Conservation (phyloP, 208 protist genomes). For the Trypanosoma mega region DNA sequence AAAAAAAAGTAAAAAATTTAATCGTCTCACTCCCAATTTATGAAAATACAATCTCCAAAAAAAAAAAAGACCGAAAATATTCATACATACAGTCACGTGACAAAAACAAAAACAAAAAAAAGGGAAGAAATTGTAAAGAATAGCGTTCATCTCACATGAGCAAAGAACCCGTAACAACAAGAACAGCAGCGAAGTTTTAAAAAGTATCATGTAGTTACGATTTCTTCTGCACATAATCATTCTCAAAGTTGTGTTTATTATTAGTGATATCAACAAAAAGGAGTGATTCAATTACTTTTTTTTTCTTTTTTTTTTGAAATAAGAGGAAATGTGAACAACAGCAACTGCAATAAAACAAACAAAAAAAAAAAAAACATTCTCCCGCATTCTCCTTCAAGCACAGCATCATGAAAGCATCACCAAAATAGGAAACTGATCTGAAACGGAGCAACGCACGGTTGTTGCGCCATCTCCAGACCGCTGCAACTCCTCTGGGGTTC, state of each 20-base stretch:
- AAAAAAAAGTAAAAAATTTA: neutral
- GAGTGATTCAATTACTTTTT: too few relatives aligned
- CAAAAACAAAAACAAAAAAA: constrained; percentile 7
- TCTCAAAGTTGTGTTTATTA: too few relatives aligned
- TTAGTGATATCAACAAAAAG: too few relatives aligned
- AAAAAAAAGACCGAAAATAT: constrained; percentile 7
- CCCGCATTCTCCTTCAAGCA: neutral
- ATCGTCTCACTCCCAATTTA: too few relatives aligned
- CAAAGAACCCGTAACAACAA: too few relatives aligned
- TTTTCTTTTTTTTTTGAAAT: too few relatives aligned
- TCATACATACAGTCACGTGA: neutral
- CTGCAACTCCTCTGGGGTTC: constrained; percentile 34
- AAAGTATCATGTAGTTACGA: too few relatives aligned
- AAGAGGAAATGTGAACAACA: too few relatives aligned
- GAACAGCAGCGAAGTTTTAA: too few relatives aligned
- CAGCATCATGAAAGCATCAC: constrained; percentile 42
- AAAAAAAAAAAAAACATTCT: constrained; percentile 10
- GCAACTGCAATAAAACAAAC: too few relatives aligned
- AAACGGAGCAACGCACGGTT: constrained; percentile 48
- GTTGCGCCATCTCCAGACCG: neutral
- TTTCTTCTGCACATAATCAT: too few relatives aligned
- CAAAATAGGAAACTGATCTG: constrained; percentile 75
- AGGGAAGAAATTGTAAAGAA: neutral
- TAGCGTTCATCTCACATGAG: neutral
- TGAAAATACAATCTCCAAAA: constrained; percentile 20